Evolutionary conservation across 2,329 filamentous ascomycete genomes (phyloP).

Genomic region (Colletotrichum eleusines): DNA sequence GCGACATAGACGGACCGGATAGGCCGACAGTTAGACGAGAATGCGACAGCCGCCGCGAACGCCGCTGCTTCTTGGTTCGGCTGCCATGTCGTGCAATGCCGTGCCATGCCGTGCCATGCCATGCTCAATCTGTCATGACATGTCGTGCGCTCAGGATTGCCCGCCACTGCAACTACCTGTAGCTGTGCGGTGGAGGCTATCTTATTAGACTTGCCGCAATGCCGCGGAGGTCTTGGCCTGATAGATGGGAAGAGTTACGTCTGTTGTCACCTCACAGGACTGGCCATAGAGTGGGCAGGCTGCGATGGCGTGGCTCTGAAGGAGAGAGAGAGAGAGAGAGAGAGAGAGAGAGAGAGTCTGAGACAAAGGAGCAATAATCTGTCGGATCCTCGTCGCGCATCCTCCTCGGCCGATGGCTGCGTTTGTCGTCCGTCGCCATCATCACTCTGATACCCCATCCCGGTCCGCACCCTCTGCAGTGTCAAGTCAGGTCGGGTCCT

Average conservation of each 20-base stretch:
- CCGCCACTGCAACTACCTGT: too few species aligned
- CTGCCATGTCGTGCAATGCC: constrained; percentile 3
- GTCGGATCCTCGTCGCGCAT: constrained; percentile 15
- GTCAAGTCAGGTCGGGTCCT: neutral
- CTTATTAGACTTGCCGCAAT: constrained; percentile 29
- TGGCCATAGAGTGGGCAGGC: neutral
- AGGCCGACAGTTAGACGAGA: neutral
- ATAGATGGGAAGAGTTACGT: constrained; percentile 1
- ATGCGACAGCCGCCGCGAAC: constrained; percentile 4
- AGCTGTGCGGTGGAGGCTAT: constrained; percentile 3
- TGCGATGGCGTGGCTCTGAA: neutral
- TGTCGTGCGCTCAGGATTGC: too few species aligned
- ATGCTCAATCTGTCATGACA: too few species aligned
- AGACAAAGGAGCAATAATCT: constrained; percentile 27
- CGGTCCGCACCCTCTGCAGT: too few species aligned
- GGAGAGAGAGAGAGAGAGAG: too few species aligned
- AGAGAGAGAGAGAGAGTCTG: neutral
- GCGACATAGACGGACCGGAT: neutral
- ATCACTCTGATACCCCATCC: too few species aligned
- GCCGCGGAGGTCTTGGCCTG: constrained; percentile 26
- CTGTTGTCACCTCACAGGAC: constrained; percentile 11
- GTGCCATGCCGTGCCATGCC: constrained; percentile 1
- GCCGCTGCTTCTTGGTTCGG: constrained; percentile 1
- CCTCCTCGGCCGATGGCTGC: neutral
- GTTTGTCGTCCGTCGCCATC: constrained; percentile 6